Conservation (phyloP, 2,329 filamentous ascomycete genomes). For the Clarireedia paspali region DNA sequence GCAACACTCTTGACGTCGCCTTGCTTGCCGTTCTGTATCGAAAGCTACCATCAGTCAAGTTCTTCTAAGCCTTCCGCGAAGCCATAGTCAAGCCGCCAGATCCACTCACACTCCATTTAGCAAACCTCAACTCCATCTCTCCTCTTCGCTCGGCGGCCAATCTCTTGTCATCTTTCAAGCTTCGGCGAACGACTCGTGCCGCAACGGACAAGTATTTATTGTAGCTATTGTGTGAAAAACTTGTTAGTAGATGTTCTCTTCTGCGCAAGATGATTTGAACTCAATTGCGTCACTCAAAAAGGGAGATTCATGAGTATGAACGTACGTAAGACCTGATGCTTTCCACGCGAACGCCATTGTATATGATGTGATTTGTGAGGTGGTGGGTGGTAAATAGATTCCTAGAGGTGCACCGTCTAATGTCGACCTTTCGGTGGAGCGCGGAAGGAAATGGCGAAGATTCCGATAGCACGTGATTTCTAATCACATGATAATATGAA, state of each 20-base stretch:
- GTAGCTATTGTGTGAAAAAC: constrained; percentile 61
- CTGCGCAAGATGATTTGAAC: not conserved
- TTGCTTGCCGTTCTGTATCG: constrained; percentile 84
- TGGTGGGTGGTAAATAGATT: constrained; percentile 10
- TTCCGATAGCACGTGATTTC: constrained; percentile 3
- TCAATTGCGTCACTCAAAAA: too few relatives aligned
- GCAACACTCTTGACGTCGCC: constrained; percentile 71
- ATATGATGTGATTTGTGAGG: constrained; percentile 20
- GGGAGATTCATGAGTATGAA: constrained; percentile 3
- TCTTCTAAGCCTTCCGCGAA: constrained; percentile 3
- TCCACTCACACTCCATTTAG: constrained; percentile 85
- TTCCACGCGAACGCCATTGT: constrained; percentile 96
- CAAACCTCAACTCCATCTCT: constrained; percentile 80
- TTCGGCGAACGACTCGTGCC: constrained; percentile 88
- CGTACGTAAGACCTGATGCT: constrained; percentile 73
- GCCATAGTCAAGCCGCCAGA: not conserved
- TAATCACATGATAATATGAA: not conserved
- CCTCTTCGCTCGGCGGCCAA: constrained; percentile 81
- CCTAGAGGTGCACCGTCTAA: constrained; percentile 13
- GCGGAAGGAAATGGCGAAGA: constrained; percentile 4
- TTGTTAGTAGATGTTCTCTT: constrained; percentile 21
- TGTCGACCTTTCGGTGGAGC: constrained; percentile 12
- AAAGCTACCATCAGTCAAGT: constrained; percentile 15
- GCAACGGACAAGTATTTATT: constrained; percentile 98
- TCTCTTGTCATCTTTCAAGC: constrained; percentile 92